These are phyloP conservation scores for Bisporella sp. DNA, from an alignment of 2,329 filamentous ascomycete species.

Conservation along the genomic window DNA sequence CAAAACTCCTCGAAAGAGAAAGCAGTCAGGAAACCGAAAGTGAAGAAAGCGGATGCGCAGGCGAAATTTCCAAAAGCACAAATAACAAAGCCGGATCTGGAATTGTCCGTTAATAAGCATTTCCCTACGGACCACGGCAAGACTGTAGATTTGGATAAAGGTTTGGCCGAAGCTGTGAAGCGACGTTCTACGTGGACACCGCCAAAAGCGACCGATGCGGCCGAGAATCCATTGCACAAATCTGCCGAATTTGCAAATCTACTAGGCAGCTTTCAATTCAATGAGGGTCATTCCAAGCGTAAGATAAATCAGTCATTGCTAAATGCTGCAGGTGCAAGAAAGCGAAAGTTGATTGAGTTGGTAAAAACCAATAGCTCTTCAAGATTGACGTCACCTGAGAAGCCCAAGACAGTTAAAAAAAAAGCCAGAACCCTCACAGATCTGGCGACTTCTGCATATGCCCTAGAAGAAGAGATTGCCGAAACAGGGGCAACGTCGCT, in stretches of 20 bases:
- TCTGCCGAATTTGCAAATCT: slow-evolving; percentile 27
- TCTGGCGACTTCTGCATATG: slow-evolving; percentile 66
- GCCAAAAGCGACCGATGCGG: slow-evolving; percentile 35
- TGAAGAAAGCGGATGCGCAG: slow-evolving; percentile 26
- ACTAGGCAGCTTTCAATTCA: slow-evolving; percentile 24
- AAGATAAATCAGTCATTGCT: slow-evolving; percentile 42
- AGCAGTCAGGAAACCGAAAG: slow-evolving; percentile 15
- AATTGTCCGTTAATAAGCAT: slow-evolving; percentile 3
- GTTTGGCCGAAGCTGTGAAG: slow-evolving; percentile 37
- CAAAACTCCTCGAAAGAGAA: slow-evolving; percentile 12
- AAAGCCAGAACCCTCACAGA: slow-evolving; percentile 73
- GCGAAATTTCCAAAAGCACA: slow-evolving; percentile 26
- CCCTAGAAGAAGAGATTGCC: slow-evolving; percentile 25
- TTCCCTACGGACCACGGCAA: background rate
- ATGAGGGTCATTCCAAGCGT: slow-evolving; percentile 37
- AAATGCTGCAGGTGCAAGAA: slow-evolving; percentile 28
- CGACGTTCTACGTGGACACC: slow-evolving; percentile 65
- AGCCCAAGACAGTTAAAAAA: slow-evolving; percentile 53
- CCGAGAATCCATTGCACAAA: slow-evolving; percentile 9
- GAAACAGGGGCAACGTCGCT: slow-evolving; percentile 33
- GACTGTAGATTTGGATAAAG: background rate
- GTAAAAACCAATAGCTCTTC: slow-evolving; percentile 31
- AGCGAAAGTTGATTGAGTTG: slow-evolving; percentile 50
- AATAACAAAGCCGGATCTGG: slow-evolving; percentile 25
- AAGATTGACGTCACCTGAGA: slow-evolving; percentile 29